Percentiles rank a stretch among this genome's conserved stretches.
These are phyloP conservation scores for Avena sativa DNA, from an alignment of 176 grass and related monocot genomes.

Conservation along the genomic window DNA sequence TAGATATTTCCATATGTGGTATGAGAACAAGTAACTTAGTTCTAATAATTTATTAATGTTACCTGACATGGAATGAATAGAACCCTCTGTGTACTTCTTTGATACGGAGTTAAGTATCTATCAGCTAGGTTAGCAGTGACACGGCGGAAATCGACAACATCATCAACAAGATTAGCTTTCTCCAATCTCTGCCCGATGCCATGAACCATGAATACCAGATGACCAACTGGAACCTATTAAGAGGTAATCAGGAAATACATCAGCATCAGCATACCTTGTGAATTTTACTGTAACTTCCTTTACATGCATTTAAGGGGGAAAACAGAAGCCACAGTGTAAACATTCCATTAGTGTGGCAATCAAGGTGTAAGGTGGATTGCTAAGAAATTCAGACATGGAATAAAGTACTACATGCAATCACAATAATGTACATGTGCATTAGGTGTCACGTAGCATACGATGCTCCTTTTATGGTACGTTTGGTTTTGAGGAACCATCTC, in stretches of 20 bases:
- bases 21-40: not conserved
- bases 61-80: constrained; percentile 99
- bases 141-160: constrained; percentile 93
- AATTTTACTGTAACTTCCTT: constrained; percentile 21
- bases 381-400: not conserved
- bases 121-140: constrained; percentile 83
- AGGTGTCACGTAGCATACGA: not conserved
- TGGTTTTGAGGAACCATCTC: constrained; percentile 21
- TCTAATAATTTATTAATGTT: constrained; percentile 21
- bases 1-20: not conserved
- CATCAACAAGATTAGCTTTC: constrained; percentile 99
- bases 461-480: not conserved
- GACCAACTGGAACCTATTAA: constrained; percentile 91
- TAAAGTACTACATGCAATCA: not conserved
- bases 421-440: constrained; percentile 21
- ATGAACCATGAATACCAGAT: constrained; percentile 99
- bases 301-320: constrained; percentile 15
- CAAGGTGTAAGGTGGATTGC: not conserved
- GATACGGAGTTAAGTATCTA: constrained; percentile 91
- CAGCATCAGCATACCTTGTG: constrained; percentile 19
- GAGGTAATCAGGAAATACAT: constrained; percentile 7
- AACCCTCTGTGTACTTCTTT: constrained; percentile 94
- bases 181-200: constrained; percentile 96
- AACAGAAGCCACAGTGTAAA: not conserved
- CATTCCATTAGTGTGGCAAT: constrained; percentile 7